phyloP scores from a whole-genome alignment of 2,329 filamentous ascomycete genomes.

The Neodidymelliopsis sp. region DNA sequence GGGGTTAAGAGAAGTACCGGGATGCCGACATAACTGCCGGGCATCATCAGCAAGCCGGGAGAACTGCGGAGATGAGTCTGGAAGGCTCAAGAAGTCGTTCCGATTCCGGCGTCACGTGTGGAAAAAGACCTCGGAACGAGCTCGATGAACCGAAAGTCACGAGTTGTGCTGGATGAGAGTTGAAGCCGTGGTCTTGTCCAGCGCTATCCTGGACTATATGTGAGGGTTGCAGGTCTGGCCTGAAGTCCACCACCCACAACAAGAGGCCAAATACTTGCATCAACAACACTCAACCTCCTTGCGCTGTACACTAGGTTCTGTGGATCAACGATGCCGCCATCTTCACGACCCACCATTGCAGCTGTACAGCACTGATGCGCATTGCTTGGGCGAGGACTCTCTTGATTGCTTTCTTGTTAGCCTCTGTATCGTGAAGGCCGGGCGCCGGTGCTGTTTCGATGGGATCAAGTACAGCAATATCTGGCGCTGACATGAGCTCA shows the following conservation, averaged over 20 bases:
- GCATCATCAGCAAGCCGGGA: no score
- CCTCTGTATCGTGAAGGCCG: slow-evolving; percentile 18
- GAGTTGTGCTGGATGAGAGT: no score
- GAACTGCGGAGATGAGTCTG: slow-evolving; percentile 5
- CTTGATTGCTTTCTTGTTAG: slow-evolving; percentile 20
- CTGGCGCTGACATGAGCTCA: slow-evolving; percentile 23
- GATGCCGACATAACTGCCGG: slow-evolving; percentile 12
- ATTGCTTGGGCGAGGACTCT: slow-evolving; percentile 24
- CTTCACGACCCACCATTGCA: slow-evolving; percentile 30
- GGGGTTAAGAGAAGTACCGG: not conserved
- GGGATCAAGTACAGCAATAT: slow-evolving; percentile 25
- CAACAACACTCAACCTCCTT: slow-evolving; percentile 21
- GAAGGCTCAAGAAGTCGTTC: not conserved
- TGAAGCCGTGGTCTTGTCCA: no score
- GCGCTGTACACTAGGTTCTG: slow-evolving; percentile 35
- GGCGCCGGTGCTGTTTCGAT: slow-evolving; percentile 37
- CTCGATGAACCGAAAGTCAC: not conserved
- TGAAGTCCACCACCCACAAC: slow-evolving; percentile 21
- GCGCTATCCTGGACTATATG: no score
- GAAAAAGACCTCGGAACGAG: slow-evolving; percentile 1
- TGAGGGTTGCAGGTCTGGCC: no score
- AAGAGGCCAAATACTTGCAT: slow-evolving; percentile 29
- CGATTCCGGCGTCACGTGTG: not conserved
- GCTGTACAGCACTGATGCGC: slow-evolving; percentile 36
- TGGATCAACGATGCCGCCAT: slow-evolving; percentile 36